Evolutionary conservation across 2,329 filamentous ascomycete genomes (phyloP).

Genomic region (Neoscytalidium dimidiatum): DNA sequence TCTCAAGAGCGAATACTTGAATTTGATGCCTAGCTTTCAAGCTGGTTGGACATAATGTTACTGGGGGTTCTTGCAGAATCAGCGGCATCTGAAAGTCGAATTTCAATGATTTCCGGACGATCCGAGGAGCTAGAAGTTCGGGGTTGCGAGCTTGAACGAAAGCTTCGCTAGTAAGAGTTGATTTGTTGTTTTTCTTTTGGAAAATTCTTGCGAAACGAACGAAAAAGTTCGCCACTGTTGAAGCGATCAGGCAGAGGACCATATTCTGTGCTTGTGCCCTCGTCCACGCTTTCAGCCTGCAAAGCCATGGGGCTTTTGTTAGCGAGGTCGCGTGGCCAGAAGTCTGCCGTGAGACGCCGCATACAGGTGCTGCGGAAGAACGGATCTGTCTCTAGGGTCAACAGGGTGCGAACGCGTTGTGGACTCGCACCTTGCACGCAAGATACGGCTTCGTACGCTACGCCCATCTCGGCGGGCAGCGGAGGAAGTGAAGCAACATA

Average conservation of each 20-base stretch:
- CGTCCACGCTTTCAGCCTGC: not conserved
- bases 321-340: slow-evolving; percentile 2
- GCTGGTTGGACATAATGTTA: not conserved
- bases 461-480: not conserved
- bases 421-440: not conserved
- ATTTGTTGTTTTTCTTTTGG: not conserved
- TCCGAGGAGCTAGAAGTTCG: not conserved
- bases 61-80: not conserved
- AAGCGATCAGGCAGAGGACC: not conserved
- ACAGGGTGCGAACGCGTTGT: slow-evolving; percentile 1
- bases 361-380: not conserved
- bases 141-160: not conserved
- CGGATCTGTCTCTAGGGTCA: not conserved
- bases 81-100: not conserved
- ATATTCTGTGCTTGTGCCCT: not conserved
- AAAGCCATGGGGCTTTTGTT: not conserved
- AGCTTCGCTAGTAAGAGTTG: not conserved
- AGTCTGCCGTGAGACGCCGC: not conserved
- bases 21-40: not conserved
- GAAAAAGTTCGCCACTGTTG: not conserved
- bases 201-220: not conserved
- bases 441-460: not conserved
- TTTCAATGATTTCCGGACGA: not conserved
- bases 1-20: not conserved
- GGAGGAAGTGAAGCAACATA: not conserved